phyloP scores from a whole-genome alignment of 441 rosid species.

The Cnidoscolus chayamansa region DNA sequence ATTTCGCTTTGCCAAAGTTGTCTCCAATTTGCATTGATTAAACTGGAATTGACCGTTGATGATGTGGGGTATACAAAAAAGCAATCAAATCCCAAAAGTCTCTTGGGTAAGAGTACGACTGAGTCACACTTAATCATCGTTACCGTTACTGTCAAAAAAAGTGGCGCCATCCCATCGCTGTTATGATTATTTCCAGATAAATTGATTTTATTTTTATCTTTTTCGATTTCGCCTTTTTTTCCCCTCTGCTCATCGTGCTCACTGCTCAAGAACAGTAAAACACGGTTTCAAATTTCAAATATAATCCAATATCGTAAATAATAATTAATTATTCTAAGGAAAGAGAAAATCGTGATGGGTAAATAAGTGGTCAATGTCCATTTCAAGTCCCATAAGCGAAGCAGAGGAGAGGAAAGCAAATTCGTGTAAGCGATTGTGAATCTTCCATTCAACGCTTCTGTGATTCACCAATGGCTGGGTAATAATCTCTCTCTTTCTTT shows the following conservation, averaged over 20 bases:
- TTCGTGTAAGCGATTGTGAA: not conserved
- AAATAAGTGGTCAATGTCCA: not conserved
- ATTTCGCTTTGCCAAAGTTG: no score
- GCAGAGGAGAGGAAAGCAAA: not conserved
- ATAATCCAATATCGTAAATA: not conserved
- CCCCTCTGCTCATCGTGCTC: not conserved
- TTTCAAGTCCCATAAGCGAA: not conserved
- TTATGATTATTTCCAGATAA: not conserved
- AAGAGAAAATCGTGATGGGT: not conserved
- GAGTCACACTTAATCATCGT: not conserved
- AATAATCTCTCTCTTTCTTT: constrained; percentile 15
- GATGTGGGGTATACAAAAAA: no score
- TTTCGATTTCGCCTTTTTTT: not conserved
- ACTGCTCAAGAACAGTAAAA: not conserved
- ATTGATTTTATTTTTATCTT: not conserved
- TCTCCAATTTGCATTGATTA: no score
- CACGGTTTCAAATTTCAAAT: constrained; percentile 12
- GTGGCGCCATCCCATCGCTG: no score
- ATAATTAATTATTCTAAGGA: not conserved
- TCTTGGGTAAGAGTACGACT: no score
- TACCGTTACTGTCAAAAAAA: no score
- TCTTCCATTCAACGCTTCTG: constrained; percentile 8
- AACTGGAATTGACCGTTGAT: no score
- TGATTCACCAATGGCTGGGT: constrained; percentile 55
- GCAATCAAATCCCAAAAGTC: no score